A percentile compares a stretch with the other conserved stretches of the same genome.
These are phyloP conservation scores for Alloteropsis semialata DNA, from an alignment of 176 grass and related monocot species.

Conservation along the genomic window DNA sequence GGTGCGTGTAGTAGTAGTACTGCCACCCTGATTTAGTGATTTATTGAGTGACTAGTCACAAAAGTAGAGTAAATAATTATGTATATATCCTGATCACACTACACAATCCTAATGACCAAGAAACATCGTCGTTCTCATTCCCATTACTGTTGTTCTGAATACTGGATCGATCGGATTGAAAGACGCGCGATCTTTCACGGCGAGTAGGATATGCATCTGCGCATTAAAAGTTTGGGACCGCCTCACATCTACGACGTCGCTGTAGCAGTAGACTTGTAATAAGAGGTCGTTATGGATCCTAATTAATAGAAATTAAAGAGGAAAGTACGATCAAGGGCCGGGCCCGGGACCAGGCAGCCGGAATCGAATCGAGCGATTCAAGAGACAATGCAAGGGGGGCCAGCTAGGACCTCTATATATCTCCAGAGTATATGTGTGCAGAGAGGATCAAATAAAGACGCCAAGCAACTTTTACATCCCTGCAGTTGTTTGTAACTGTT, in stretches of 20 bases:
- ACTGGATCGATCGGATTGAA: neutral
- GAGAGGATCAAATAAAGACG: too few species aligned
- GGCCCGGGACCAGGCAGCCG: neutral
- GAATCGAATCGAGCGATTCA: neutral
- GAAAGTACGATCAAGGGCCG: slow-evolving; percentile 13
- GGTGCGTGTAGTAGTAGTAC: neutral
- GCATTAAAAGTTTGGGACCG: slow-evolving; percentile 19
- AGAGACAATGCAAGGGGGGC: too few species aligned
- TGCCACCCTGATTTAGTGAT: neutral
- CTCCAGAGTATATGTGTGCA: too few species aligned
- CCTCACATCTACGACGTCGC: slow-evolving; percentile 7
- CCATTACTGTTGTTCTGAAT: slow-evolving; percentile 2
- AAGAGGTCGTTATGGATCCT: slow-evolving; percentile 1
- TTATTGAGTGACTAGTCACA: neutral
- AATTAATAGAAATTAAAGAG: slow-evolving; percentile 15
- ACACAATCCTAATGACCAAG: neutral
- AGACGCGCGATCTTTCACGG: slow-evolving; percentile 25
- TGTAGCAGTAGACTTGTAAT: neutral
- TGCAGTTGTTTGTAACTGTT: too few species aligned
- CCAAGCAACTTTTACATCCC: too few species aligned
- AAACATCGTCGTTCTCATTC: neutral
- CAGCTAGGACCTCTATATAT: too few species aligned
- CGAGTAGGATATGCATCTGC: slow-evolving; percentile 14
- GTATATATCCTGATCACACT: neutral
- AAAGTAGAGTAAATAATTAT: neutral